A percentile compares a stretch with the other conserved stretches of the same genome.
Evolutionary conservation across 352 stramenopile species (phyloP).

Genomic region (Phytopythium mirpurense): DNA sequence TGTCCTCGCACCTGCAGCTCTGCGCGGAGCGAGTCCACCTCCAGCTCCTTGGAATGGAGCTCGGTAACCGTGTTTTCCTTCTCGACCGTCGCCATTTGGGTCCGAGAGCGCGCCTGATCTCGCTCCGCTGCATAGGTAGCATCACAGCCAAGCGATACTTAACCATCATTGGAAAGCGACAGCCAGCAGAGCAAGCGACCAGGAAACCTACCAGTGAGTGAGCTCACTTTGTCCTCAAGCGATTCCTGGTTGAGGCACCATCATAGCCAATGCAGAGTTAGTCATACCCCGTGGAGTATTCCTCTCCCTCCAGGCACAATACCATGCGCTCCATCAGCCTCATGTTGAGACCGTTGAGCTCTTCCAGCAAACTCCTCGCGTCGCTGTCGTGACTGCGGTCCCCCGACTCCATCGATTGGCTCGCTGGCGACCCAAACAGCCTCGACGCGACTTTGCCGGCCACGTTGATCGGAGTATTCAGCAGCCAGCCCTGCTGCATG

Average conservation of each 20-base stretch:
- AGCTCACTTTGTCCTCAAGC: conserved; percentile 63
- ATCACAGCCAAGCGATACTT: too few relatives aligned
- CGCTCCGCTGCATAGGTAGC: conserved; percentile 50
- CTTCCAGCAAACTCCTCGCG: conserved; percentile 71
- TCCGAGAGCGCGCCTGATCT: conserved; percentile 68
- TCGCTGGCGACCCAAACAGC: conserved; percentile 55
- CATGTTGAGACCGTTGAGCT: conserved; percentile 84
- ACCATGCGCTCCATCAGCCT: conserved; percentile 76
- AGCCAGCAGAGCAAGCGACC: background rate
- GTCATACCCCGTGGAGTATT: too few relatives aligned
- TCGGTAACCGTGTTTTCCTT: conserved; percentile 54
- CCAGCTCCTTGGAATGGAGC: conserved; percentile 42
- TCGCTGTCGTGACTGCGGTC: conserved; percentile 27
- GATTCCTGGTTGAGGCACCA: conserved; percentile 37
- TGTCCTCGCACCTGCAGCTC: conserved; percentile 36
- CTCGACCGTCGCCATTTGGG: conserved; percentile 52
- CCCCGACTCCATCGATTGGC: conserved; percentile 3
- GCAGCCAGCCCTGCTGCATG: conserved; percentile 53
- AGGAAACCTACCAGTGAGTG: conserved; percentile 34
- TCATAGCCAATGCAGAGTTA: background rate
- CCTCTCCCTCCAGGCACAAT: too few relatives aligned
- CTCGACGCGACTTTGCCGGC: conserved; percentile 55
- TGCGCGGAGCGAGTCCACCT: conserved; percentile 35
- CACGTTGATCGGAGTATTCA: conserved; percentile 58
- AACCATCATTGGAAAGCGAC: background rate